Base-by-base conservation (phyloP, 164 flowering plant genomes). In the Magnolia sinica region DNA sequence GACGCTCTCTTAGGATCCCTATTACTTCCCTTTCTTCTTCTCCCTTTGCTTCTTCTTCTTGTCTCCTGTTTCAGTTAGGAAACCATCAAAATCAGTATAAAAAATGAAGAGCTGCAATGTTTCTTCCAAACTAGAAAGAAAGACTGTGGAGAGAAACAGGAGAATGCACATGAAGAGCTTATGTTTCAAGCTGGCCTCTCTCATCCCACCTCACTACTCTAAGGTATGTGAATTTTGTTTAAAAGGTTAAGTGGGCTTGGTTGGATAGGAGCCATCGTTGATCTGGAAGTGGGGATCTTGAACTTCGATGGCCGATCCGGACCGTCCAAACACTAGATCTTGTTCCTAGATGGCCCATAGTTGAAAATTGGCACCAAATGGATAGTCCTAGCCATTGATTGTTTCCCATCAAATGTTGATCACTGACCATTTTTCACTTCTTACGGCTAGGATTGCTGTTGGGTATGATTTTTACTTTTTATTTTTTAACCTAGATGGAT, bases 141-240 rank as follows among this genome's bases (percentile, higher is more conserved):
- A 88, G 73, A 83, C 82, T 1, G 76, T 84, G 16, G 91, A 88
- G 77, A 85, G 76, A 64, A 87, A 86, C 74, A 76, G 91, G 13
- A 83, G 89, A 79, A 80, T 79, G 63, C 84, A 83, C 51, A 88
- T 88, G 91, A 88, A 88, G 59, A 45, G 13, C 31, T 84, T 86
- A 8, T 84, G 87, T 76, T 81, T 81, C 81, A 79, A 86, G 84
- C 89, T 88, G 64, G 74, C 71, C 20, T 79, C 84, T 68, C 84
- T 88, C 72, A 68, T 88, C 64, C 89, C 91, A 76, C 29, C 50
- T 27, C 77, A 73, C 59, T 79, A 80, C 76, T 79, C 83, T 4
- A 81, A 78, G 86, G 88, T 83, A 50, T 22, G 24, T 68, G 18
- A 50, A 29, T 14, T 49, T 20, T 70, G 58, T 19, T 70, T 68